Conservation (phyloP, 306 rosid species). For the Amphicarpaea edgeworthii region DNA sequence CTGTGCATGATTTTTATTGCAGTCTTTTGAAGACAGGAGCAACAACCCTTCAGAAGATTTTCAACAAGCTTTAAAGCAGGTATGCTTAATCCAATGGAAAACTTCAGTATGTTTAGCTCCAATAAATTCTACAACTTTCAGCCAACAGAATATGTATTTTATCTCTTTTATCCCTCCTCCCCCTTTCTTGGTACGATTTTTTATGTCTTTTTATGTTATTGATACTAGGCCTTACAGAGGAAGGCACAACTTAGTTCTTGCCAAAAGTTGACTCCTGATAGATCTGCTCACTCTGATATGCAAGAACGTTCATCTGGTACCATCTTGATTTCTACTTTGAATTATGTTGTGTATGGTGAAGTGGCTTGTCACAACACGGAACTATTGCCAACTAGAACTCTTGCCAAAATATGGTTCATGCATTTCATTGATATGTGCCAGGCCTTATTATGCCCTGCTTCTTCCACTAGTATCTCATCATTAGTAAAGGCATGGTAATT, state of each 20-base stretch:
- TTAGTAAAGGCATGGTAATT: no score
- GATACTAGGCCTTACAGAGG: conserved; percentile 59
- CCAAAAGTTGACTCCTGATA: conserved; percentile 44
- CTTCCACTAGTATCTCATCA: background rate
- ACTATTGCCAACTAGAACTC: background rate
- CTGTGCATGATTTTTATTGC: conserved; percentile 36
- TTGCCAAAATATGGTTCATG: background rate
- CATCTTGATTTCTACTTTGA: conserved; percentile 36
- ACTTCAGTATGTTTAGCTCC: conserved; percentile 29
- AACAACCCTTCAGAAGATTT: conserved; percentile 64
- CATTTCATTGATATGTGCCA: background rate
- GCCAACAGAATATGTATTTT: conserved; percentile 30
- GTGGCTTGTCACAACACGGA: background rate
- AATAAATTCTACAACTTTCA: conserved; percentile 34
- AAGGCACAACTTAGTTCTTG: conserved; percentile 52
- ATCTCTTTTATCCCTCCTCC: background rate
- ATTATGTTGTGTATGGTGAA: conserved; percentile 28
- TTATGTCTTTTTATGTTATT: conserved; percentile 27
- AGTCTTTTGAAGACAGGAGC: conserved; percentile 69
- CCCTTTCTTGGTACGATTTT: background rate
- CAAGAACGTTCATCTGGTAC: conserved; percentile 63
- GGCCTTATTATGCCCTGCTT: background rate
- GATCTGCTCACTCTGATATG: conserved; percentile 45
- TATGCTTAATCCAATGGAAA: conserved; percentile 38
- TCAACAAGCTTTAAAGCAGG: conserved; percentile 71